Conservation (phyloP, 768 basidiomycete genomes). For the Lactifluus echinatus region DNA sequence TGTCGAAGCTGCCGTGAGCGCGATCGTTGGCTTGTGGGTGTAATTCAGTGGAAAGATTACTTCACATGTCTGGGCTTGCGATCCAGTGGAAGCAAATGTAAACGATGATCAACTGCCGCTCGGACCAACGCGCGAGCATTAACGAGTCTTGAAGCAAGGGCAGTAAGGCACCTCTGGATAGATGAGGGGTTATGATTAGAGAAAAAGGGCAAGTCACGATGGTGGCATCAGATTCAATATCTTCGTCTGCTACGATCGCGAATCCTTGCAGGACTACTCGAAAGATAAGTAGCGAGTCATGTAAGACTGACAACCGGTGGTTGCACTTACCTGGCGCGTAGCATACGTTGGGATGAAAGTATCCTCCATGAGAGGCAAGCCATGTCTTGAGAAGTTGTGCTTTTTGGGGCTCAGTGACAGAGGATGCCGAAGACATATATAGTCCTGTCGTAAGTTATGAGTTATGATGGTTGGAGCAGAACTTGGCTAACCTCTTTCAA, state of each 20-base stretch:
- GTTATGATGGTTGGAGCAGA: no score
- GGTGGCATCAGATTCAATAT: constrained; percentile 41
- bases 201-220: constrained; percentile 62
- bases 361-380: constrained; percentile 41
- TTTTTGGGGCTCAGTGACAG: constrained; percentile 16
- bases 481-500: background rate
- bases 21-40: background rate
- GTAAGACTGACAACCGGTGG: background rate
- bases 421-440: background rate
- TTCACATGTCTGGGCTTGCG: constrained; percentile 31
- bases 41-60: constrained; percentile 6
- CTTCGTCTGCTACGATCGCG: constrained; percentile 40
- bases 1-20: constrained; percentile 11
- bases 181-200: constrained; percentile 51
- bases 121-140: constrained; percentile 38
- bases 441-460: background rate
- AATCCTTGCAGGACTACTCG: constrained; percentile 32
- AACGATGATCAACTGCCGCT: constrained; percentile 57
- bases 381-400: constrained; percentile 38
- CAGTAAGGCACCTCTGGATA: constrained; percentile 38
- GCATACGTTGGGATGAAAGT: constrained; percentile 38
- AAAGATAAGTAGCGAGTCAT: no score
- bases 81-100: constrained; percentile 65
- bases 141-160: constrained; percentile 28
- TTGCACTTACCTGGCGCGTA: constrained; percentile 39